Evolutionary conservation across 441 rosid species (phyloP).

Genomic region (Theobroma grandiflorum): DNA sequence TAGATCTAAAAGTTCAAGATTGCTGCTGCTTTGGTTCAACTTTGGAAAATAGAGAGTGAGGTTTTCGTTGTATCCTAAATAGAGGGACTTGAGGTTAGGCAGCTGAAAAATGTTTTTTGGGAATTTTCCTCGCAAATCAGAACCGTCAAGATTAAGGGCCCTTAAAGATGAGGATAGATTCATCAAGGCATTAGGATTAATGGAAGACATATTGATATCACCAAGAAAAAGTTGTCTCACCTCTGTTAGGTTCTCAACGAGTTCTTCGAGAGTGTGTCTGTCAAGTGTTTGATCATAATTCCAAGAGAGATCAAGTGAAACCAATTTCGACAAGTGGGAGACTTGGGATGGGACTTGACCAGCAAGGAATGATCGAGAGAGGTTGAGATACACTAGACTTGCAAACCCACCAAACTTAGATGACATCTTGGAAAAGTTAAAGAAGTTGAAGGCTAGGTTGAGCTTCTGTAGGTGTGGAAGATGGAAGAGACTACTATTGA

Average conservation of each 20-base stretch:
- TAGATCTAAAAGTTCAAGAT: too few species aligned
- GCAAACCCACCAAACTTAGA: neutral
- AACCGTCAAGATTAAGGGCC: neutral
- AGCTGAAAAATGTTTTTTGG: too few species aligned
- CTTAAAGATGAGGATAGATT: conserved; percentile 23
- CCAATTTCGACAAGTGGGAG: conserved; percentile 16
- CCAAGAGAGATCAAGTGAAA: conserved; percentile 11
- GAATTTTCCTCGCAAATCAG: conserved; percentile 30
- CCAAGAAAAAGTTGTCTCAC: conserved; percentile 26
- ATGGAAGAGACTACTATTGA: neutral
- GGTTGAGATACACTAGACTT: neutral
- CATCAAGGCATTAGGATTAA: neutral
- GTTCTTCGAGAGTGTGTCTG: neutral
- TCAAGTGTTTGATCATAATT: neutral
- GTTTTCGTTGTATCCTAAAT: too few species aligned
- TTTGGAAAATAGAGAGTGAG: too few species aligned
- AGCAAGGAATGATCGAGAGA: neutral
- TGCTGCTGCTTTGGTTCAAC: too few species aligned
- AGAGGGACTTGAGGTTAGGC: too few species aligned
- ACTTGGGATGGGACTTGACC: neutral
- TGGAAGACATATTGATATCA: neutral
- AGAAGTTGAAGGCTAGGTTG: neutral
- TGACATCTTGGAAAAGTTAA: neutral
- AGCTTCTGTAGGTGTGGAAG: too few species aligned
- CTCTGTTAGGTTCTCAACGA: neutral